These are phyloP conservation scores for Eutypa lata DNA, from an alignment of 2,329 filamentous ascomycete species.

Conservation along the genomic window DNA sequence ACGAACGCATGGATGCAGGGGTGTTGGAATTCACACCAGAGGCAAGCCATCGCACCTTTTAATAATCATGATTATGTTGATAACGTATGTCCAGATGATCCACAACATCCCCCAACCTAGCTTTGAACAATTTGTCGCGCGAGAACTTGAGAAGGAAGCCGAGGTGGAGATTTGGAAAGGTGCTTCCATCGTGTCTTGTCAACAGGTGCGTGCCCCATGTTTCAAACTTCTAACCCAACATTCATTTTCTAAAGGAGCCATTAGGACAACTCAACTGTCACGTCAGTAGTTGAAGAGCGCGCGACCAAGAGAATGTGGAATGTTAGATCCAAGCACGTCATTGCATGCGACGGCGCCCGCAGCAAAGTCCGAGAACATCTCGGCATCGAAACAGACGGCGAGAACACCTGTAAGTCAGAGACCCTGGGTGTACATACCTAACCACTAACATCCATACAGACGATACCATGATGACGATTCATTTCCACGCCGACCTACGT, in stretches of 20 bases:
- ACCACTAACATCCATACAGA: conserved; percentile 20
- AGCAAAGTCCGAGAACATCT: conserved; percentile 29
- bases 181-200: conserved; percentile 30
- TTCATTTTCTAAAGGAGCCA: neutral
- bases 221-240: conserved; percentile 1
- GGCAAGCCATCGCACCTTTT: conserved; percentile 12
- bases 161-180: conserved; percentile 30
- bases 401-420: conserved; percentile 34
- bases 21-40: conserved; percentile 34
- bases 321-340: conserved; percentile 29
- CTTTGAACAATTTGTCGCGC: conserved; percentile 34
- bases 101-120: conserved; percentile 40
- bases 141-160: conserved; percentile 18
- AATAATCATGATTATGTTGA: neutral
- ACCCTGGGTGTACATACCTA: too few relatives aligned
- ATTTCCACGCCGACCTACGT: conserved; percentile 39
- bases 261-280: conserved; percentile 21
- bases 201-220: conserved; percentile 21
- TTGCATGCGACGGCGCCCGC: conserved; percentile 35
- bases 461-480: conserved; percentile 45
- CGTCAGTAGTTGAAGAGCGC: conserved; percentile 28
- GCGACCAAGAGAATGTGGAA: conserved; percentile 17
- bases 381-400: conserved; percentile 36
- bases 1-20: conserved; percentile 28
- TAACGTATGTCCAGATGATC: conserved; percentile 29